A percentile compares a stretch with the other conserved stretches of the same genome.
phyloP scores from a whole-genome alignment of 495 filamentous ascomycete species.

The Aspergillus incahuasiensis region DNA sequence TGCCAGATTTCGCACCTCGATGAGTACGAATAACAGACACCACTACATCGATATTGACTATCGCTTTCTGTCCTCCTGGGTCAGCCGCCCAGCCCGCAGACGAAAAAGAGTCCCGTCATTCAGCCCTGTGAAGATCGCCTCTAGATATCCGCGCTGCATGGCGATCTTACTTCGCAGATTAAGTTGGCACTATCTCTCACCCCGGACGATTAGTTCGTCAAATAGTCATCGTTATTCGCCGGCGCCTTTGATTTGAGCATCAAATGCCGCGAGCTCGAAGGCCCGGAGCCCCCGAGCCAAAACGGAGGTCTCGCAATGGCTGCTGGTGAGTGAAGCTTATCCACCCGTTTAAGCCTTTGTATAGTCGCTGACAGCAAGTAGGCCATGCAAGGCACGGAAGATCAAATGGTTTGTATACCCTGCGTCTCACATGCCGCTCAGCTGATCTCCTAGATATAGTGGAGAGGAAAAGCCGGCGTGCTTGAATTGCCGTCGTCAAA shows the following conservation, averaged over 20 bases:
- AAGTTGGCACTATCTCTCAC: conserved; percentile 20
- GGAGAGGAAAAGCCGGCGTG: conserved; percentile 79
- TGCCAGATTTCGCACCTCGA: conserved; percentile 38
- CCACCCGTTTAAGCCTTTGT: neutral
- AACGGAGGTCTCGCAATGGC: conserved; percentile 73
- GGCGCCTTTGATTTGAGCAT: conserved; percentile 19
- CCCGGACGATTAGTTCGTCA: conserved; percentile 17
- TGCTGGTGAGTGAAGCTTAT: conserved; percentile 65
- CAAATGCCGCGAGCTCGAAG: conserved; percentile 65
- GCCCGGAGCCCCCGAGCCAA: conserved; percentile 61
- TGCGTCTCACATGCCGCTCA: neutral
- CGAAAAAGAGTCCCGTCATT: conserved; percentile 23
- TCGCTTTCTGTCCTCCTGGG: conserved; percentile 41
- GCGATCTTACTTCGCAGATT: conserved; percentile 24
- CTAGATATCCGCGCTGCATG: conserved; percentile 21
- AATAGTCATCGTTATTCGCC: conserved; percentile 16
- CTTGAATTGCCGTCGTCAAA: conserved; percentile 69
- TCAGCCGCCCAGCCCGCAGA: conserved; percentile 29
- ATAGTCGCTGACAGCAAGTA: conserved; percentile 22
- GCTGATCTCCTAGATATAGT: conserved; percentile 21
- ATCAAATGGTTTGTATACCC: conserved; percentile 63
- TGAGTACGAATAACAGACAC: conserved; percentile 38
- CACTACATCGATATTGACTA: conserved; percentile 38
- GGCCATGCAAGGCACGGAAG: conserved; percentile 82
- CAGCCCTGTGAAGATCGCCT: conserved; percentile 14